Evolutionary conservation across 2,329 filamentous ascomycete species (phyloP).

Genomic region (Hypoxylon sp.): DNA sequence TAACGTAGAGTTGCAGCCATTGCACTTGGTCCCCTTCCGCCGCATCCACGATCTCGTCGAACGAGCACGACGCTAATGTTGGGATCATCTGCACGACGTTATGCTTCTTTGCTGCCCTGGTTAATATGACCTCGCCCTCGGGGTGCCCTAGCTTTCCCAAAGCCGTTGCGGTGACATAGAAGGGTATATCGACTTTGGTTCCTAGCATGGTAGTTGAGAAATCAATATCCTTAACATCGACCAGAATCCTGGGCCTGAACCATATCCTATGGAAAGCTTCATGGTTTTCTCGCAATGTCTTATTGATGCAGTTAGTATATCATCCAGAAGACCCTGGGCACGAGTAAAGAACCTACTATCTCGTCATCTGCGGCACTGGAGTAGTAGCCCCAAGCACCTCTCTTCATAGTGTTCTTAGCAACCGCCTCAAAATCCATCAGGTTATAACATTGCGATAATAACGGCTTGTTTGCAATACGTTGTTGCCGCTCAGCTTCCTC

Average conservation of each 20-base stretch:
- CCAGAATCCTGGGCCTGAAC: constrained; percentile 91
- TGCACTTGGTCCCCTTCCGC: constrained; percentile 84
- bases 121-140: constrained; percentile 94
- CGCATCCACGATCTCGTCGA: constrained; percentile 96
- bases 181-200: constrained; percentile 84
- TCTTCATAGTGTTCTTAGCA: constrained; percentile 92
- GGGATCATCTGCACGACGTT: constrained; percentile 98
- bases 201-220: constrained; percentile 95
- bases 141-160: constrained; percentile 94
- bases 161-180: constrained; percentile 97
- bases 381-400: constrained; percentile 97
- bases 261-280: constrained; percentile 95
- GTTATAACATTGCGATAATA: constrained; percentile 91
- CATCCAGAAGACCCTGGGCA: not conserved
- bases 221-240: constrained; percentile 91
- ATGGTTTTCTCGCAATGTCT: constrained; percentile 97
- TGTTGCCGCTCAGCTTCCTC: constrained; percentile 81
- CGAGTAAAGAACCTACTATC: constrained; percentile 70
- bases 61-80: constrained; percentile 94
- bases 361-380: constrained; percentile 93
- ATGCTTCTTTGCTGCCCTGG: constrained; percentile 85
- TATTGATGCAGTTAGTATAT: constrained; percentile 42
- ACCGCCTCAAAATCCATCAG: constrained; percentile 96
- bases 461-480: constrained; percentile 81
- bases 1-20: constrained; percentile 98